Evolutionary conservation across 2,329 filamentous ascomycete genomes (phyloP), one percentile per base, ranked within the genome.

Genomic region (Chaetomiaceae sp.): DNA sequence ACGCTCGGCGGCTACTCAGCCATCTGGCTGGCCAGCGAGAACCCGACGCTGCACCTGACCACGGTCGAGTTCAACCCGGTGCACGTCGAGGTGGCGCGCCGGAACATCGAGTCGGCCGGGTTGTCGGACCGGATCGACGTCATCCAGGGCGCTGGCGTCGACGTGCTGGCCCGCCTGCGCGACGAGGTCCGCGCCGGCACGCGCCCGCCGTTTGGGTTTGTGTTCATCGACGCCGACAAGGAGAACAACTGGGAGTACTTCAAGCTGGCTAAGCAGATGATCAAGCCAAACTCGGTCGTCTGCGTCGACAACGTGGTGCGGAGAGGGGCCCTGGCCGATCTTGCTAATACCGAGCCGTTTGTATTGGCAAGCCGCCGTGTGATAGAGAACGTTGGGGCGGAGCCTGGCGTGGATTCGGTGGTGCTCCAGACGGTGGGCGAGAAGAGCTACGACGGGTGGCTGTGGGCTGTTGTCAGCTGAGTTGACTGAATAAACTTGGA

Each of bases 171-270:
- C 12, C 9, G 19, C 31, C 34, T 58, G 27, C 45, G 39, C 34
- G 23, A 48, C 31, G 55, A 58, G 40, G 54, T 56, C 5, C 7
- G 40, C 9, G 23, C 20, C 7, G 55, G 51, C 1, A 44, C 46
- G 43, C 25, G 54, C 31, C 35, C 31, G 46, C 34, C 27, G 38
- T 56, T 58, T 38, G 51, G 51, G 12, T 56, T 58, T 33, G 37
- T 48, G 12, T 58, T 56, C 14, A 49, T 56, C 35, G 55, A 58
- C 25, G 55, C 55, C 19, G 55, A 58, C 27, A 58, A 58, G 51
- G 38, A 43, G 16, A 58, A 58, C 25, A 58, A 54, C 34, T 56
- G 54, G 57, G 53, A 56, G 13, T 58, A 58, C n/a, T 48, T 58
- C 37, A 41, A 50, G 23, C 4, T 50, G 45, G 54, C 54, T 13